phyloP scores from a whole-genome alignment of 1,284 basidiomycete species.

The Puccinia sorghi region DNA sequence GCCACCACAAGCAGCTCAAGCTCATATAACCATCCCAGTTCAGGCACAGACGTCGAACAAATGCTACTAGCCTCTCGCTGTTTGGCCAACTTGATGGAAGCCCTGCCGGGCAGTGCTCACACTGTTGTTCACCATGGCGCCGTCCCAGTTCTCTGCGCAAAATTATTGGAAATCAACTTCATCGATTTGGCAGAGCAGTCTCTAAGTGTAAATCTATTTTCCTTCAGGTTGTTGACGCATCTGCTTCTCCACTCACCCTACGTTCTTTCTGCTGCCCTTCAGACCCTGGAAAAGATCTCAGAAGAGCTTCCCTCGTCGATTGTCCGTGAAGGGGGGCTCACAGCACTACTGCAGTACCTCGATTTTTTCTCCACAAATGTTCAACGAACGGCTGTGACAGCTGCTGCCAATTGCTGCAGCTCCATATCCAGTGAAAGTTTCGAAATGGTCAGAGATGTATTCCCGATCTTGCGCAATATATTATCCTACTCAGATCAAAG shows the following conservation, averaged over 20 bases:
- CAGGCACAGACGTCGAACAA: slow-evolving; percentile 77
- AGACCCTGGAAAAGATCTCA: slow-evolving; percentile 96
- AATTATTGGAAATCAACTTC: slow-evolving; percentile 89
- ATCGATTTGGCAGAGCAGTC: slow-evolving; percentile 96
- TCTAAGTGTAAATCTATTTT: slow-evolving; percentile 71
- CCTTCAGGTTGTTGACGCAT: background rate
- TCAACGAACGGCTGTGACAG: slow-evolving; percentile 91
- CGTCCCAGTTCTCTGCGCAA: slow-evolving; percentile 90
- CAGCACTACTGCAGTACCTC: slow-evolving; percentile 85
- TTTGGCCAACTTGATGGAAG: slow-evolving; percentile 93
- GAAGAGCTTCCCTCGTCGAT: slow-evolving; percentile 92
- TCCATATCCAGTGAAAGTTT: slow-evolving; percentile 84
- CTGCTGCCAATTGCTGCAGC: slow-evolving; percentile 90
- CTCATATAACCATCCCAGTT: slow-evolving; percentile 51
- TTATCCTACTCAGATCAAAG: slow-evolving; percentile 86
- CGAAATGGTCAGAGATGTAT: slow-evolving; percentile 79
- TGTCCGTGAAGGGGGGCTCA: slow-evolving; percentile 86
- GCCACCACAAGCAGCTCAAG: slow-evolving; percentile 31
- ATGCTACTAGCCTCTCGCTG: slow-evolving; percentile 91
- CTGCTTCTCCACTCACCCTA: slow-evolving; percentile 51
- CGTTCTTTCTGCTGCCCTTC: slow-evolving; percentile 50
- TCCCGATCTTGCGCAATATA: slow-evolving; percentile 88
- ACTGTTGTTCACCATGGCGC: slow-evolving; percentile 93
- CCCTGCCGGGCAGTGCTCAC: slow-evolving; percentile 86
- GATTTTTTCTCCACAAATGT: slow-evolving; percentile 97